Base-by-base conservation (phyloP, 768 basidiomycete genomes). In the Lenzites betulinus region DNA sequence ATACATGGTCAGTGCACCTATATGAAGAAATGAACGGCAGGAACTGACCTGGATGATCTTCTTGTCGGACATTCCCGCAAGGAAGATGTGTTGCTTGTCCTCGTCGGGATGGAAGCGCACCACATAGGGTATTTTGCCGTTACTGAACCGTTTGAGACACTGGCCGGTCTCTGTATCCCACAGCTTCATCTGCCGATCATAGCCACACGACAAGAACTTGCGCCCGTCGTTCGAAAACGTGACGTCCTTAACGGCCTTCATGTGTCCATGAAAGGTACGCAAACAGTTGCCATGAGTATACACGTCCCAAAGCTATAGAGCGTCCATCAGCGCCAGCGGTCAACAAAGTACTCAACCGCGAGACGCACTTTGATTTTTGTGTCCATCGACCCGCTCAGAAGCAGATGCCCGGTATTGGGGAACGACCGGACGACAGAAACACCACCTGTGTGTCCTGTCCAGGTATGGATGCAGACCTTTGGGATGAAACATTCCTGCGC, bases 121-220 rank as follows among this genome's bases (percentile, higher is more conserved):
- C 51, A 96, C 94, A 72, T 98, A 95, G 12, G 97, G 95, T 20
- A 95, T 95, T 79, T 98, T 98, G 64, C 96, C 97, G 69, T 98
- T 98, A 65, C 91, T 89, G 77, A 98, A 99, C 7, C 95, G 90
- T 73, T 98, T 92, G 61, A 97, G 76, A 76, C 97, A 98, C 77
- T 98, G 93, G 1, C 95, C 96, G 0, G 97, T 98, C 77, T 99
- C 97, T 20, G 97, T 98, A 69, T 99, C 96, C 97, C 97, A 99
- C 13, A 98, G 81, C 75, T 99, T 99, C 88, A 98, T 95, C 72
- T 94, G 90, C 51, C 95, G 90, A 74, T 99, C 97, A 69, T 97
- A 98, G 51, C 86, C 89, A 65, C 95, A 96, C 16, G 92, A 95
- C 50, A 99, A 73, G 79, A 99, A 98, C 64, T 81, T 82, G 36